Conservation (phyloP, 2,329 filamentous ascomycete genomes). For the Exophiala xenobiotica region DNA sequence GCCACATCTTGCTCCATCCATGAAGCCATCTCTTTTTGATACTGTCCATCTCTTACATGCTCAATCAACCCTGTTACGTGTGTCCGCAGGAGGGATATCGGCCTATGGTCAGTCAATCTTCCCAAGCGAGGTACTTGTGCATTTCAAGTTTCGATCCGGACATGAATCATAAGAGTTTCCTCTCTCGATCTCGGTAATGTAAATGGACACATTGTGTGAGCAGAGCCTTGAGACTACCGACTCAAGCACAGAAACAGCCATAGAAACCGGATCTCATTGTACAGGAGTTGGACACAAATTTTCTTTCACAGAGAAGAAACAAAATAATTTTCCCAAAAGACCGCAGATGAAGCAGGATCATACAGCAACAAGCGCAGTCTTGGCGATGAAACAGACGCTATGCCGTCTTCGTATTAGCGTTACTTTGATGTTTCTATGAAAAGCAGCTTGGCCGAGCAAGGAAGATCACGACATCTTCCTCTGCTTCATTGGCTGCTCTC, state of each 20-base stretch:
- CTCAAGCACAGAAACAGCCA: no score
- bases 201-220: no score
- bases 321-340: neutral
- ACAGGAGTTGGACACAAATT: neutral
- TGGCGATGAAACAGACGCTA: neutral
- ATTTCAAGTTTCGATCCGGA: no score
- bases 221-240: no score
- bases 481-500: conserved; percentile 1
- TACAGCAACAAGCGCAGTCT: conserved; percentile 3
- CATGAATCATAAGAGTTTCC: no score
- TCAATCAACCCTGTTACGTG: no score
- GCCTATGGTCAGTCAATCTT: no score
- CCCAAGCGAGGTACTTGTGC: no score
- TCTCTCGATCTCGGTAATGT: no score
- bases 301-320: neutral
- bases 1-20: no score
- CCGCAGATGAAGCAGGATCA: neutral
- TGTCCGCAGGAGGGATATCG: no score
- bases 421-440: neutral
- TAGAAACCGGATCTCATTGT: neutral
- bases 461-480: neutral
- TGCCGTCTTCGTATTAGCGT: neutral
- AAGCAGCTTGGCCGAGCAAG: neutral
- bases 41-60: neutral
- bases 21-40: no score